phyloP scores from a whole-genome alignment of 2,329 filamentous ascomycete species.

The Coniochaeta sp. region DNA sequence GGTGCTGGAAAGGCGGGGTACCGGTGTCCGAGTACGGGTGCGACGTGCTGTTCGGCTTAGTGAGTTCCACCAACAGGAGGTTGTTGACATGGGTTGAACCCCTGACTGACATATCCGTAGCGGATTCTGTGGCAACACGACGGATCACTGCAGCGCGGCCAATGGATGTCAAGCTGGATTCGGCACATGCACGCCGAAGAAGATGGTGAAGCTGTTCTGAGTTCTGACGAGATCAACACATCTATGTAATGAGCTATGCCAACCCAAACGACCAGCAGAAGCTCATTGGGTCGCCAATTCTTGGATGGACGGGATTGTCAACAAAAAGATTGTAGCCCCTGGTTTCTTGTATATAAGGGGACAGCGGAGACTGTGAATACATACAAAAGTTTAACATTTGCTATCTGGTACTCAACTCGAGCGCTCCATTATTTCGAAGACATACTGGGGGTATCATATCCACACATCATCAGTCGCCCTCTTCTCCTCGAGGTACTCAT shows the following conservation, averaged over 20 bases:
- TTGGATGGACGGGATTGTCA: too few species aligned
- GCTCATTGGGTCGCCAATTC: too few species aligned
- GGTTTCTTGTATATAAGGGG: neutral
- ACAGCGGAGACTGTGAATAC: neutral
- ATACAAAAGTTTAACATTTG: neutral
- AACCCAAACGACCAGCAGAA: too few species aligned
- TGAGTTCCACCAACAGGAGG: too few species aligned
- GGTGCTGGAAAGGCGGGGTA: constrained; percentile 20
- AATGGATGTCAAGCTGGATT: constrained; percentile 20
- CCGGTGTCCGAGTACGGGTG: constrained; percentile 14
- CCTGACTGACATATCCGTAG: too few species aligned
- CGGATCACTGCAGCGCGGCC: constrained; percentile 16
- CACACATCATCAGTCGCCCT: neutral
- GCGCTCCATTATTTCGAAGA: too few species aligned
- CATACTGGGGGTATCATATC: neutral
- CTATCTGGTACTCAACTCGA: neutral
- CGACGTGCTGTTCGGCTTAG: constrained; percentile 20
- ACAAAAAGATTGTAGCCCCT: too few species aligned
- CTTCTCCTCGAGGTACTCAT: neutral
- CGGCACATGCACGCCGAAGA: constrained; percentile 14
- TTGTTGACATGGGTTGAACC: too few species aligned
- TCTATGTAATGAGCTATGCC: too few species aligned
- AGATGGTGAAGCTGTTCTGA: neutral
- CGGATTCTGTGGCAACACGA: constrained; percentile 22
- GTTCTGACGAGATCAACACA: neutral